Percentiles rank a stretch among this genome's conserved stretches.
Conservation (phyloP, 352 stramenopile genomes). For the Pythium biforme region DNA sequence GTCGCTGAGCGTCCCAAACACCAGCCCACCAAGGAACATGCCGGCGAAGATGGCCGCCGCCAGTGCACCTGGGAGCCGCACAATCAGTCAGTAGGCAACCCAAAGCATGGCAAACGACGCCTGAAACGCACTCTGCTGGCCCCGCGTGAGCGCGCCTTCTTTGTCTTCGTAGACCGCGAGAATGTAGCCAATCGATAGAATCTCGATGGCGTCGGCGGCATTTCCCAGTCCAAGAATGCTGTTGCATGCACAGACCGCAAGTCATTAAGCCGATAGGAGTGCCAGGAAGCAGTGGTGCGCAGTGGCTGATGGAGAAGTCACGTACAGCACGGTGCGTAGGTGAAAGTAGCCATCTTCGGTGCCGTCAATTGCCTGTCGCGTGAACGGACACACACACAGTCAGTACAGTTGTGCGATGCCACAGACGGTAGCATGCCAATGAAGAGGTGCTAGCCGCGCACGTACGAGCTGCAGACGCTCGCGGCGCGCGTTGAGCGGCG, state of each 20-base stretch:
- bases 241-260: background rate
- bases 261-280: background rate
- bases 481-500: conserved; percentile 12
- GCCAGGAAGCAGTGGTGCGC: background rate
- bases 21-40: conserved; percentile 87
- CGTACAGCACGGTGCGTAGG: conserved; percentile 63
- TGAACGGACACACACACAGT: background rate
- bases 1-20: conserved; percentile 78
- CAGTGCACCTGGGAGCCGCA: conserved; percentile 45
- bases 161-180: conserved; percentile 80
- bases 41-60: conserved; percentile 87
- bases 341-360: conserved; percentile 69
- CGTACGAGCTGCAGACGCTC: conserved; percentile 29
- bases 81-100: background rate
- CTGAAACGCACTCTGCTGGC: conserved; percentile 45
- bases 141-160: conserved; percentile 50
- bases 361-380: conserved; percentile 44
- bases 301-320: background rate
- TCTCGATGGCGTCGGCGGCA: conserved; percentile 89
- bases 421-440: background rate
- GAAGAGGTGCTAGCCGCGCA: background rate
- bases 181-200: conserved; percentile 91
- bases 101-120: background rate
- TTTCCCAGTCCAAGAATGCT: conserved; percentile 84
- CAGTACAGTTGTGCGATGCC: background rate